phyloP scores from a whole-genome alignment of 2,329 filamentous ascomycete genomes.

The Colletotrichum agaves region DNA sequence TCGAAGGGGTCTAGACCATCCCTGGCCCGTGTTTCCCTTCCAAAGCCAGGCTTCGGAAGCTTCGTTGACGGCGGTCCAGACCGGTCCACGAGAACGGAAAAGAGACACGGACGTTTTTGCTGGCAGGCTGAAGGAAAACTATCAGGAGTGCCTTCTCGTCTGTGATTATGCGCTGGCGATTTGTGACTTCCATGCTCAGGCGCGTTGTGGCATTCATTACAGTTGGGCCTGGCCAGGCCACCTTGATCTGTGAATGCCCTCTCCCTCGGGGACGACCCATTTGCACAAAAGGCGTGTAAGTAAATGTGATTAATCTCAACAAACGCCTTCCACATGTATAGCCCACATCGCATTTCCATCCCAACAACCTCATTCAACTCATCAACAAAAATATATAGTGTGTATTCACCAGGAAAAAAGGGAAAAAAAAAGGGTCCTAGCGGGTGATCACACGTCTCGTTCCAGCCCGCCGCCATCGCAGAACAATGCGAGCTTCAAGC shows the following conservation, averaged over 20 bases:
- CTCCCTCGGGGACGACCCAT: neutral
- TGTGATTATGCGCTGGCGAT: neutral
- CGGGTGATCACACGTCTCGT: constrained; percentile 14
- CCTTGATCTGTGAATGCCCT: neutral
- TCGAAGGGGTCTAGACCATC: constrained; percentile 13
- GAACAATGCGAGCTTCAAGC: neutral
- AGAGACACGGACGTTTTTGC: neutral
- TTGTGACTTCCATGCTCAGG: neutral
- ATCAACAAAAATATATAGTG: neutral
- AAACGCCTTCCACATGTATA: neutral
- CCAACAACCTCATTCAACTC: neutral
- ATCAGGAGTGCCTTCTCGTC: neutral
- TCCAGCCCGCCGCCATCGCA: neutral
- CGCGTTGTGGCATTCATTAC: neutral
- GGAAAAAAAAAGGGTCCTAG: neutral
- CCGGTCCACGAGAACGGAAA: neutral
- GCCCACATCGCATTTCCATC: neutral
- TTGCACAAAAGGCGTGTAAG: neutral
- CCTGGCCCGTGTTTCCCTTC: constrained; percentile 3
- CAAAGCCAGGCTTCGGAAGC: neutral
- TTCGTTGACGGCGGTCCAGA: constrained; percentile 14
- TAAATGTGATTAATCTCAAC: neutral
- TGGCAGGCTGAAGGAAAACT: neutral
- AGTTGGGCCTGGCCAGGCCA: neutral
- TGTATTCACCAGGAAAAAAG: too few species aligned